Conservation (phyloP, 1,284 basidiomycete species). For the Anthracocystis setariae region DNA sequence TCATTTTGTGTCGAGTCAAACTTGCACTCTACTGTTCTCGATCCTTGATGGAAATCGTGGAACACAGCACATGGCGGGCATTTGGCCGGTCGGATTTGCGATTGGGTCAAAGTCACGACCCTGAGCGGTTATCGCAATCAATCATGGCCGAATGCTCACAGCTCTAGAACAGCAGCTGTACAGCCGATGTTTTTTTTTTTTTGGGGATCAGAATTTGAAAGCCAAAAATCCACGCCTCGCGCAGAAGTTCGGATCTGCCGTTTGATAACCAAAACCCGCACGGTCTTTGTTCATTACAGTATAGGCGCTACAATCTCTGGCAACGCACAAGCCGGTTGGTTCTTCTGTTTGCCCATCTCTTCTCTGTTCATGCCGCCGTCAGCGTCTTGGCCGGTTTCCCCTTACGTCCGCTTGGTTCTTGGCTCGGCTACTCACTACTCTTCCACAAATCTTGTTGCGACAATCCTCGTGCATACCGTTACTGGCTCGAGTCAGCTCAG, state of each 20-base stretch:
- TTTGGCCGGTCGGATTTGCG: no score
- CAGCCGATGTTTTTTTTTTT: no score
- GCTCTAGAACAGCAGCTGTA: no score
- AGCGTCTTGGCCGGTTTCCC: not conserved
- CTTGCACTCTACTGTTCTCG: no score
- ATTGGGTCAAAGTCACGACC: no score
- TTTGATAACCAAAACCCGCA: constrained; percentile 40
- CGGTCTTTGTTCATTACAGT: constrained; percentile 15
- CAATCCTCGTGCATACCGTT: not conserved
- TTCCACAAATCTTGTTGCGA: not conserved
- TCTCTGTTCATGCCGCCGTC: no score
- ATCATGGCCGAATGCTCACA: no score
- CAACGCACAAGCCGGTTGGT: constrained; percentile 14
- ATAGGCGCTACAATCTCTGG: no score
- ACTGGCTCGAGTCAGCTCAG: constrained; percentile 2
- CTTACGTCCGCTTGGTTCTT: constrained; percentile 4
- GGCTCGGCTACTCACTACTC: not conserved
- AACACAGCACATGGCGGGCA: no score
- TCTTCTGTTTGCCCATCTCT: no score
- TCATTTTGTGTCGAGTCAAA: no score
- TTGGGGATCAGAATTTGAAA: not conserved
- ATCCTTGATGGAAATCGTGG: no score
- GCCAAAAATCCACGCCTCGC: not conserved
- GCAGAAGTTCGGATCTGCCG: not conserved
- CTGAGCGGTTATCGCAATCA: not conserved